phyloP scores from a whole-genome alignment of 768 basidiomycete species.

The Amanita subjunquillea region DNA sequence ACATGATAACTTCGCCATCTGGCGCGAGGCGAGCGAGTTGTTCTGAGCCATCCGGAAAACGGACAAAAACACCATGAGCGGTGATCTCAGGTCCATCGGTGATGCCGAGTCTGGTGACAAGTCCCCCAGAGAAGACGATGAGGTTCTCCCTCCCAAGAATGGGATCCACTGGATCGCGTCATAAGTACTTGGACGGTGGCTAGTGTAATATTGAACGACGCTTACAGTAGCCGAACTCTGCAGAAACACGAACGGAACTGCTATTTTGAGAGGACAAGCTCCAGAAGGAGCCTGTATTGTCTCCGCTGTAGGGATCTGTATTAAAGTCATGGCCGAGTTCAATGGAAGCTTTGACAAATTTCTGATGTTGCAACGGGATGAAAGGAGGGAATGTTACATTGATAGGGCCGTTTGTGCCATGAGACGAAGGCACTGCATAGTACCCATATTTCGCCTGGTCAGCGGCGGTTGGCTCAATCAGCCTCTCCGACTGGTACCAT shows the following conservation, averaged over 20 bases:
- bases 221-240: slow-evolving; percentile 22
- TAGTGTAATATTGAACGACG: neutral
- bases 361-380: slow-evolving; percentile 19
- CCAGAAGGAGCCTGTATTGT: slow-evolving; percentile 18
- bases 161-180: slow-evolving; percentile 15
- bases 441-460: slow-evolving; percentile 15
- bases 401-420: slow-evolving; percentile 17
- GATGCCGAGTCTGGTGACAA: slow-evolving; percentile 14
- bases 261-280: slow-evolving; percentile 17
- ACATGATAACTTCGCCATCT: slow-evolving; percentile 18
- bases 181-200: neutral
- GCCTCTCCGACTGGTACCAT: slow-evolving; percentile 15
- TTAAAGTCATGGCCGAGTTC: slow-evolving; percentile 23
- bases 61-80: slow-evolving; percentile 15
- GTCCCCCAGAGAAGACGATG: slow-evolving; percentile 14
- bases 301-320: slow-evolving; percentile 17
- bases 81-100: slow-evolving; percentile 1
- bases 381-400: slow-evolving; percentile 20
- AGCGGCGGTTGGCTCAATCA: slow-evolving; percentile 14
- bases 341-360: slow-evolving; percentile 19
- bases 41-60: slow-evolving; percentile 16
- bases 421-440: slow-evolving; percentile 12
- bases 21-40: slow-evolving; percentile 9
- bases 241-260: slow-evolving; percentile 14
- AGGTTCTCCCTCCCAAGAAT: slow-evolving; percentile 14